Evolutionary conservation across 306 rosid species (phyloP).

Genomic region (Sesbania bispinosa): DNA sequence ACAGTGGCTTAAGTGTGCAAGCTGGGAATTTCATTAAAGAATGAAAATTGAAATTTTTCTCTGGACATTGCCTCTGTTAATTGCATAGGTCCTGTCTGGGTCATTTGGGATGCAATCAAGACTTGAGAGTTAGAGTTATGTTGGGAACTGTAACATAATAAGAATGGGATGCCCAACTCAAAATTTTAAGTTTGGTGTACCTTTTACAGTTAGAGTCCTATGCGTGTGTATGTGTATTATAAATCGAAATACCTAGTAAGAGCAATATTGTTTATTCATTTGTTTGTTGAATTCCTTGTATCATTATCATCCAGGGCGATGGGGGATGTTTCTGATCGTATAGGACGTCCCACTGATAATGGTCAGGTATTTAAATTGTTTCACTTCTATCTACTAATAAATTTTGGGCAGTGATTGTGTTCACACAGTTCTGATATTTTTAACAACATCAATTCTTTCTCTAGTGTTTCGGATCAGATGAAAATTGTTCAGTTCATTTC

Average conservation of each 20-base stretch:
- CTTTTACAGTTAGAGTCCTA: background rate
- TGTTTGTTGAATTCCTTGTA: slow-evolving; percentile 1
- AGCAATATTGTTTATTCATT: background rate
- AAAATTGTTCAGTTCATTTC: slow-evolving; percentile 8
- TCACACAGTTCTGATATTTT: slow-evolving; percentile 9
- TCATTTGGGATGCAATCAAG: no score
- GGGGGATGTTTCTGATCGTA: slow-evolving; percentile 99
- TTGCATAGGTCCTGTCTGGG: no score
- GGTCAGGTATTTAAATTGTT: slow-evolving; percentile 70
- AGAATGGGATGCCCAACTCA: background rate
- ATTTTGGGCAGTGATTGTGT: slow-evolving; percentile 2
- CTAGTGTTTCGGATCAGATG: background rate
- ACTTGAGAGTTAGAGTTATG: background rate
- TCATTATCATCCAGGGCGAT: slow-evolving; percentile 60
- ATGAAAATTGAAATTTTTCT: background rate
- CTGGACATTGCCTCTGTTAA: background rate
- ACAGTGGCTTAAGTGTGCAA: background rate
- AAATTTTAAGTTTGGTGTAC: background rate
- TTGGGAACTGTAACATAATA: background rate
- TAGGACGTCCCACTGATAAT: slow-evolving; percentile 95
- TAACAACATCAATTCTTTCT: background rate
- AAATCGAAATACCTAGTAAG: background rate
- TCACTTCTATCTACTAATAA: background rate
- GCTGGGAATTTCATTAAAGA: background rate
- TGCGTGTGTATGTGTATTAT: background rate